These are phyloP conservation scores for Skeletonema marinoi DNA, from an alignment of 108 stramenopile species.

Conservation along the genomic window DNA sequence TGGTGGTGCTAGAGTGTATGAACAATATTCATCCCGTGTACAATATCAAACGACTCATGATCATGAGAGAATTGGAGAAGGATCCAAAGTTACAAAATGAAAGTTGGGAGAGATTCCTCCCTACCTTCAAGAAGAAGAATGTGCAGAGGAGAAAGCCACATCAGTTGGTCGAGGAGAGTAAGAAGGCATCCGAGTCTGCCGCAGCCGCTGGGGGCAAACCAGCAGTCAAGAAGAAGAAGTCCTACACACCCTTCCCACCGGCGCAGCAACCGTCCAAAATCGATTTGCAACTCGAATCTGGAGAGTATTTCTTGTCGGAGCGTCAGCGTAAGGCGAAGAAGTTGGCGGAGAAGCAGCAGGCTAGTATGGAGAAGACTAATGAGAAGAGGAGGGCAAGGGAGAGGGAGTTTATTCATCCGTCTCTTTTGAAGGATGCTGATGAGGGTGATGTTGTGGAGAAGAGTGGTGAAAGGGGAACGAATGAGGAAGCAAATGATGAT, in stretches of 20 bases:
- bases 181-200: not conserved
- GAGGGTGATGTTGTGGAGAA: not conserved
- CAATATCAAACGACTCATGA: constrained; percentile 99
- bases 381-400: constrained; percentile 69
- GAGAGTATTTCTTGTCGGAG: constrained; percentile 88
- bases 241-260: constrained; percentile 98
- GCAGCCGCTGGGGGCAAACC: constrained; percentile 1
- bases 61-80: constrained; percentile 95
- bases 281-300: constrained; percentile 94
- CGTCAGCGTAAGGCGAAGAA: constrained; percentile 68
- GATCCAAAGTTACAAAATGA: constrained; percentile 93
- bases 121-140: constrained; percentile 97
- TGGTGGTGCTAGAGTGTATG: constrained; percentile 98
- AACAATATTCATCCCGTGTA: constrained; percentile 99
- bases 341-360: constrained; percentile 50
- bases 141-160: constrained; percentile 87
- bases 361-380: constrained; percentile 41
- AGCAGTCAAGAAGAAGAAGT: constrained; percentile 72
- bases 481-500: not conserved
- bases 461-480: not conserved
- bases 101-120: constrained; percentile 98
- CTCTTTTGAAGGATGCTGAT: constrained; percentile 1
- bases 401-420: constrained; percentile 38
- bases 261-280: constrained; percentile 92
- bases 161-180: constrained; percentile 26